These are phyloP conservation scores for Prunus mongolica DNA, from an alignment of 306 rosid species.

Conservation along the genomic window DNA sequence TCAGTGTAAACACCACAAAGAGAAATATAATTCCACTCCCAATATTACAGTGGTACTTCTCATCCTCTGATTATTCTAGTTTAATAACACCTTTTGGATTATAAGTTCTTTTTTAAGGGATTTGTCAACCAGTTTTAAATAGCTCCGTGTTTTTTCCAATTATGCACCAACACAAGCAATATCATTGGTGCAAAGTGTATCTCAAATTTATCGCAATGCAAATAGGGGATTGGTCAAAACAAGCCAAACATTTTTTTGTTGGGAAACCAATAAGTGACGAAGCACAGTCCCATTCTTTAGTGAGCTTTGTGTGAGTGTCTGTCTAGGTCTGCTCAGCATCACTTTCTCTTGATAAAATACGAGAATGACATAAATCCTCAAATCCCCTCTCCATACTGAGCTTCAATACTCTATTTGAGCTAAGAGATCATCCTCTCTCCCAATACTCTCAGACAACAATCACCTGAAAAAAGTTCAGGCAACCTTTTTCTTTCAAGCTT, in stretches of 20 bases:
- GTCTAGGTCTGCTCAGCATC: neutral
- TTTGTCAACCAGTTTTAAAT: neutral
- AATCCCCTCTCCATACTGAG: too few relatives aligned
- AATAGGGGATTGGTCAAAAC: conserved; percentile 26
- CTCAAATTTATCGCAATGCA: conserved; percentile 9
- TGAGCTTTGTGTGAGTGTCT: neutral
- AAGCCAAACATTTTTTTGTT: conserved; percentile 28
- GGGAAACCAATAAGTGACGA: too few relatives aligned
- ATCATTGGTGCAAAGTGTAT: neutral
- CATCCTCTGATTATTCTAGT: too few relatives aligned
- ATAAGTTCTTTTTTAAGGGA: neutral
- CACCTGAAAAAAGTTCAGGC: too few relatives aligned
- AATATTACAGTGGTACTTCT: too few relatives aligned
- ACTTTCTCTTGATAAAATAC: neutral
- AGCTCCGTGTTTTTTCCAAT: neutral
- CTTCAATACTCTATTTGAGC: too few relatives aligned
- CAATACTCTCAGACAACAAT: too few relatives aligned
- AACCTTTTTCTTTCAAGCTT: too few relatives aligned
- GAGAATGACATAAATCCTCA: too few relatives aligned
- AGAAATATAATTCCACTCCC: too few relatives aligned
- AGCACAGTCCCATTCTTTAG: neutral
- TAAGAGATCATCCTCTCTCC: too few relatives aligned
- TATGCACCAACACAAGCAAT: neutral
- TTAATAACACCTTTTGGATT: neutral
- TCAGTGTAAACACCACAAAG: too few relatives aligned